Base-by-base conservation (phyloP, 2,329 filamentous ascomycete genomes). In the Acephala macrosclerotiorum region DNA sequence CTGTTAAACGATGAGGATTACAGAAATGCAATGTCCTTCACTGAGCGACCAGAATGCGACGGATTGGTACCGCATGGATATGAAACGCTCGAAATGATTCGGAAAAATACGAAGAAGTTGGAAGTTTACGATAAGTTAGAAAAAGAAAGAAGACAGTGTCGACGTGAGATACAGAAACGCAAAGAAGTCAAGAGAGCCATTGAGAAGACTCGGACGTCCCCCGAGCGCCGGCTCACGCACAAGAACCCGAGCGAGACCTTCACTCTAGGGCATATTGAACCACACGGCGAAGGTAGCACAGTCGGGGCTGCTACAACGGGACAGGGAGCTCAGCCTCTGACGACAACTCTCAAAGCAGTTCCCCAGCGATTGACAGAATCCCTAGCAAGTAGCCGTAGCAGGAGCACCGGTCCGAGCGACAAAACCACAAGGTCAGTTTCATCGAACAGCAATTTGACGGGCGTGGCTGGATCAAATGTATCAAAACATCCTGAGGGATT, bases 1-100 rank as follows among this genome's bases (percentile, higher is more conserved):
- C 42, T 80, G 25, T 76, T 85, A 22, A 55, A 61, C 3, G 49
- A 71, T 0, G 63, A 70, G 1, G 68, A 72, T 18, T 72, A 71
- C 59, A 22, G 51, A 14, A 2, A 58, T 6, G 36, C 64, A 1
- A 61, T 57, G 6, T 4, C 4, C n/a, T 70, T 69, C 56, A 66
- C 68, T 1, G 72, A 76, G 51, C 63, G 72, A 58, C 68, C 61
- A 12, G 2, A 8, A 6, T 68, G 66, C 26, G 47, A 55, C 20
- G 53, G 64, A 53, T 36, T 70, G 6, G 59, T 70, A 25, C 60
- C 64, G 5, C 29, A 33, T 22, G 66, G 33, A 1, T 68, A 66
- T 33, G 51, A 68, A 22, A 64, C 68, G 16, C 57, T 63, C 4
- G 69, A 71, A 22, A 61, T 64, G 66, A 16, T 33, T 22, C 29